Conservation (phyloP, 2,329 filamentous ascomycete genomes). For the Calonectria montana region DNA sequence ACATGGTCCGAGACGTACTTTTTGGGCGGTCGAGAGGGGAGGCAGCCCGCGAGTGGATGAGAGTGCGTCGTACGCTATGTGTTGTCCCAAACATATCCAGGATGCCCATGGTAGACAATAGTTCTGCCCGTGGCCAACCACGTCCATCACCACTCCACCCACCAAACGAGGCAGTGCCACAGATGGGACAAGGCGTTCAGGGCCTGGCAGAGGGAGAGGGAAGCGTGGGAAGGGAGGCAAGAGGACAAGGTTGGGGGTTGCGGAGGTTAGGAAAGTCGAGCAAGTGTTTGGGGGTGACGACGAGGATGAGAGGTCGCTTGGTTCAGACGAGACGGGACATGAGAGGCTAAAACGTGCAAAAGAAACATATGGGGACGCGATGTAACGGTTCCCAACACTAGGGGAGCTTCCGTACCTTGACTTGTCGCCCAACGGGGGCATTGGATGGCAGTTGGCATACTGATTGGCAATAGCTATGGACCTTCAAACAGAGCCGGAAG, state of each 20-base stretch:
- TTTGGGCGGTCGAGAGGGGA: slow-evolving; percentile 18
- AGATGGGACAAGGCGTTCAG: slow-evolving; percentile 15
- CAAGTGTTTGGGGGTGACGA: not conserved
- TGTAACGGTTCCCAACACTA: slow-evolving; percentile 24
- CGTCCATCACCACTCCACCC: slow-evolving; percentile 19
- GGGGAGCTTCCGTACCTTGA: slow-evolving; percentile 22
- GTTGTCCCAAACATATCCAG: slow-evolving; percentile 19
- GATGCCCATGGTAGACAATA: slow-evolving; percentile 13
- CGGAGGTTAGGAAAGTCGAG: slow-evolving; percentile 7
- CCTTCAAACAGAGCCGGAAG: slow-evolving; percentile 7
- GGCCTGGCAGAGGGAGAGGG: not conserved
- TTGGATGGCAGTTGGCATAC: slow-evolving; percentile 17
- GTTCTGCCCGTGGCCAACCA: slow-evolving; percentile 12
- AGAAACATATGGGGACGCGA: slow-evolving; percentile 26
- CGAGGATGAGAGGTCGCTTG: slow-evolving; percentile 12
- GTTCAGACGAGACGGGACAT: slow-evolving; percentile 35
- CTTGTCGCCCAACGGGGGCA: slow-evolving; percentile 7
- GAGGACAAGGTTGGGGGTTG: slow-evolving; percentile 5
- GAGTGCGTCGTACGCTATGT: slow-evolving; percentile 18
- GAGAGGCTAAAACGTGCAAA: slow-evolving; percentile 25
- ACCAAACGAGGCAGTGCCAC: slow-evolving; percentile 32
- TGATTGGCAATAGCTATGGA: slow-evolving; percentile 5
- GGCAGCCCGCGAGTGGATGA: slow-evolving; percentile 24
- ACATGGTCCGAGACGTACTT: slow-evolving; percentile 27
- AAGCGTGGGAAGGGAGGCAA: not conserved